phyloP scores from a whole-genome alignment of 164 flowering plant species.

The Berberis vulgaris region DNA sequence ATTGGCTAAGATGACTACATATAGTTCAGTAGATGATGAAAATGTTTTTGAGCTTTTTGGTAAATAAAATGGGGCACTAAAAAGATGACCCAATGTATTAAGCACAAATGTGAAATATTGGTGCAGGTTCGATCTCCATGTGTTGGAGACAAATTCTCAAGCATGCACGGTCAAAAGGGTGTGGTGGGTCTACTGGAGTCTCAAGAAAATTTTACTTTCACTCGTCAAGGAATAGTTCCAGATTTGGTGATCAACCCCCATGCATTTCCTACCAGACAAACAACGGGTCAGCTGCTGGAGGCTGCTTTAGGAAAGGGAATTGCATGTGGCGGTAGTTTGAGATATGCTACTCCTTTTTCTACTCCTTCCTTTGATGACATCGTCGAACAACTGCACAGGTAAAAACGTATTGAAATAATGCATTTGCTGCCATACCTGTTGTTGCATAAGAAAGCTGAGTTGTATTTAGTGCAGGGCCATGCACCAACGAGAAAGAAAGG shows the following conservation, averaged over 20 bases:
- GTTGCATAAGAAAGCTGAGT: neutral
- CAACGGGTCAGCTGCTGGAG: conserved; percentile 92
- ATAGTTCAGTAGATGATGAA: too few species aligned
- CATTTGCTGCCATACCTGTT: neutral
- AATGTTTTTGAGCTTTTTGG: too few species aligned
- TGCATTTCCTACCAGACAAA: conserved; percentile 95
- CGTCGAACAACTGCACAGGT: conserved; percentile 90
- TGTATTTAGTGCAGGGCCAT: neutral
- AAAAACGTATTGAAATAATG: neutral
- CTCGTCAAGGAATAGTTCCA: conserved; percentile 87
- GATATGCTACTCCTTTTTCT: conserved; percentile 83
- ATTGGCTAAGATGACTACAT: too few species aligned
- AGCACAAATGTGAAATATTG: conserved; percentile 3
- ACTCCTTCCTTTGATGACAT: conserved; percentile 71
- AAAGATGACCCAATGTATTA: neutral
- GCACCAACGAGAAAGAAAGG: neutral
- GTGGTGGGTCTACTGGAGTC: conserved; percentile 77
- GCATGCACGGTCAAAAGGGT: conserved; percentile 99
- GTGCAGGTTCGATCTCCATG: conserved; percentile 80
- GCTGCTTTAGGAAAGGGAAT: conserved; percentile 93
- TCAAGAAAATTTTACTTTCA: conserved; percentile 91
- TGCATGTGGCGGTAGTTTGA: conserved; percentile 54
- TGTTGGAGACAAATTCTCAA: conserved; percentile 95
- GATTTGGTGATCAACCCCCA: conserved; percentile 95
- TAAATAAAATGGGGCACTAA: too few species aligned